Percentiles rank a stretch among this genome's conserved stretches.
Conservation (phyloP, 1,139 yeast genomes). For the Protomyces inundatus region DNA sequence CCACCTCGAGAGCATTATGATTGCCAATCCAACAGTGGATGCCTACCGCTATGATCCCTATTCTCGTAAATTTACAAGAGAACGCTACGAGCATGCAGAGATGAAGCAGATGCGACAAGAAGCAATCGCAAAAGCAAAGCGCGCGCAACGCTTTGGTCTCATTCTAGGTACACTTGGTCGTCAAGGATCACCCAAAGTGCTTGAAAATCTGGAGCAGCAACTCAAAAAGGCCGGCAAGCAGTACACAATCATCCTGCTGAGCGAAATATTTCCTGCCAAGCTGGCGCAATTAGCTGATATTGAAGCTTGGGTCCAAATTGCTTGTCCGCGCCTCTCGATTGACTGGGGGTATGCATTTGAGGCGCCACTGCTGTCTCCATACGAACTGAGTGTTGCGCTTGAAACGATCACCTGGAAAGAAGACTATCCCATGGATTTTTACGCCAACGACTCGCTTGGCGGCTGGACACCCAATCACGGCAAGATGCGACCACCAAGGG, state of each 20-base stretch:
- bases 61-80: constrained; percentile 81
- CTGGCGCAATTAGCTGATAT: constrained; percentile 89
- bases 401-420: constrained; percentile 63
- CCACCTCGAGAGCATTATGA: constrained; percentile 94
- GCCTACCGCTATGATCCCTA: constrained; percentile 95
- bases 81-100: constrained; percentile 79
- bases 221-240: constrained; percentile 53
- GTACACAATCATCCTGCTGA: constrained; percentile 74
- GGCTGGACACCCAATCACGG: constrained; percentile 31
- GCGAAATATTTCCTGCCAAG: constrained; percentile 91
- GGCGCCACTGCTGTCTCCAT: constrained; percentile 88
- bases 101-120: constrained; percentile 66
- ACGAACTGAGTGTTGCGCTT: constrained; percentile 89
- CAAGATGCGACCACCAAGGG: background rate
- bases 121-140: constrained; percentile 58
- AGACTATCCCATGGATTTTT: constrained; percentile 93
- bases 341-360: constrained; percentile 99
- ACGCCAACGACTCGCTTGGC: constrained; percentile 86
- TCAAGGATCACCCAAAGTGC: constrained; percentile 82
- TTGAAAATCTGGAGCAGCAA: constrained; percentile 44
- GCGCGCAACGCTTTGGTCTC: constrained; percentile 60
- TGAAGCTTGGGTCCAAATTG: constrained; percentile 95
- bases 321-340: constrained; percentile 91
- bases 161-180: constrained; percentile 94
- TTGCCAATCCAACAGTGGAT: constrained; percentile 86